Conservation (phyloP, 805 yeast species). For the Cyberlindnera mrakii region DNA sequence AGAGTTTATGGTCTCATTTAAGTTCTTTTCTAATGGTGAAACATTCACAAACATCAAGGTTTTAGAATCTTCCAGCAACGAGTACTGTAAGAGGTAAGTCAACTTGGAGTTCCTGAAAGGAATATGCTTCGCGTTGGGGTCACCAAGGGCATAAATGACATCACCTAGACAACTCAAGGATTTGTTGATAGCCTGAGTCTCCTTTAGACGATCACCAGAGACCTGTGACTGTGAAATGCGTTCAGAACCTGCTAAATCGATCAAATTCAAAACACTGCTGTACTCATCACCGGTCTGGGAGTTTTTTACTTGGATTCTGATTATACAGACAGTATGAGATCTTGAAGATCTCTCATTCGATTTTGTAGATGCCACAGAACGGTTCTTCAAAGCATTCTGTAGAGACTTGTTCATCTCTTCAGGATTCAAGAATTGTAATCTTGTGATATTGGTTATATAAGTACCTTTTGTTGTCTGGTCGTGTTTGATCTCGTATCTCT, state of each 20-base stretch:
- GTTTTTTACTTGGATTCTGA: slow-evolving; percentile 54
- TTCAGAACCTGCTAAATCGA: slow-evolving; percentile 95
- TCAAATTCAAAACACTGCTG: slow-evolving; percentile 64
- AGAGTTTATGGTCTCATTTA: slow-evolving; percentile 77
- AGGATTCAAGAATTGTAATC: slow-evolving; percentile 39
- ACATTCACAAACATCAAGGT: slow-evolving; percentile 91
- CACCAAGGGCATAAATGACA: slow-evolving; percentile 73
- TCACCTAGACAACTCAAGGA: slow-evolving; percentile 87
- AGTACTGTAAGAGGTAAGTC: slow-evolving; percentile 78
- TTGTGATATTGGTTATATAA: slow-evolving; percentile 51
- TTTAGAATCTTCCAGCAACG: slow-evolving; percentile 80
- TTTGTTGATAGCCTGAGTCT: slow-evolving; percentile 84
- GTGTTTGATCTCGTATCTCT: slow-evolving; percentile 67
- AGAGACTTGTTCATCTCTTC: slow-evolving; percentile 47
- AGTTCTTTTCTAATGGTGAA: slow-evolving; percentile 57
- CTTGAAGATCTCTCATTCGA: slow-evolving; percentile 84
- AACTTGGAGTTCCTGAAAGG: slow-evolving; percentile 94
- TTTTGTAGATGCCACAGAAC: slow-evolving; percentile 78
- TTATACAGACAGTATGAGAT: slow-evolving; percentile 78
- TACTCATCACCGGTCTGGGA: slow-evolving; percentile 38
- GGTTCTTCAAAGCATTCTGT: slow-evolving; percentile 46
- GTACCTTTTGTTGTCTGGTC: slow-evolving; percentile 51
- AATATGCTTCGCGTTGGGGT: slow-evolving; percentile 46
- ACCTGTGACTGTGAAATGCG: slow-evolving; percentile 70
- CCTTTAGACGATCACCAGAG: slow-evolving; percentile 73